Evolutionary conservation across 768 basidiomycete genomes (phyloP).

Genomic region (Mycena pura): DNA sequence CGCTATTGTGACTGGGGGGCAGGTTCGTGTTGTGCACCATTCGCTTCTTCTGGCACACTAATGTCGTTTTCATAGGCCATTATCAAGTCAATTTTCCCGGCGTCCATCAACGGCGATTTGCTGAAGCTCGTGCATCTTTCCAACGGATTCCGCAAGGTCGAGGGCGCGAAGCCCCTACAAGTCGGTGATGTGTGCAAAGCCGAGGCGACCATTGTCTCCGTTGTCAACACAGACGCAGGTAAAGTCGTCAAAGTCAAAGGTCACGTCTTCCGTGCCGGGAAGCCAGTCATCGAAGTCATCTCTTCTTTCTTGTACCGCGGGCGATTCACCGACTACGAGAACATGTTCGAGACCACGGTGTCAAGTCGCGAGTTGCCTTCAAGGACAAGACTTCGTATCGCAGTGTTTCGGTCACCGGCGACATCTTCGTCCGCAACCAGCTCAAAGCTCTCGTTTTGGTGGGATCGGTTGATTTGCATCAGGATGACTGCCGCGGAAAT

Average conservation of each 20-base stretch:
- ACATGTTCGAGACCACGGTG: slow-evolving; percentile 91
- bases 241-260: slow-evolving; percentile 94
- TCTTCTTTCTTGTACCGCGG: slow-evolving; percentile 98
- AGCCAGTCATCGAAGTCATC: slow-evolving; percentile 89
- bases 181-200: slow-evolving; percentile 92
- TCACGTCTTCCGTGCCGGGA: slow-evolving; percentile 74
- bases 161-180: slow-evolving; percentile 75
- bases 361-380: slow-evolving; percentile 86
- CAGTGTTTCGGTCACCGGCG: slow-evolving; percentile 81
- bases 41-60: neutral
- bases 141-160: slow-evolving; percentile 92
- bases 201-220: slow-evolving; percentile 87
- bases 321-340: slow-evolving; percentile 89
- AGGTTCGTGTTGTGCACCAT: slow-evolving; percentile 60
- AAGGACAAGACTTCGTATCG: slow-evolving; percentile 89
- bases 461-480: slow-evolving; percentile 84
- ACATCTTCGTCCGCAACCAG: slow-evolving; percentile 87
- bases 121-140: slow-evolving; percentile 96
- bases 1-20: slow-evolving; percentile 97
- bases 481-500: slow-evolving; percentile 90
- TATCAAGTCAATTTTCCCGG: slow-evolving; percentile 97
- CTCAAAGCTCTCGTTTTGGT: slow-evolving; percentile 90
- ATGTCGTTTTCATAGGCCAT: slow-evolving; percentile 73
- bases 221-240: slow-evolving; percentile 88
- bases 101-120: slow-evolving; percentile 89